Conservation (phyloP, 2,329 filamentous ascomycete genomes). For the Tolypocladium tundrense region DNA sequence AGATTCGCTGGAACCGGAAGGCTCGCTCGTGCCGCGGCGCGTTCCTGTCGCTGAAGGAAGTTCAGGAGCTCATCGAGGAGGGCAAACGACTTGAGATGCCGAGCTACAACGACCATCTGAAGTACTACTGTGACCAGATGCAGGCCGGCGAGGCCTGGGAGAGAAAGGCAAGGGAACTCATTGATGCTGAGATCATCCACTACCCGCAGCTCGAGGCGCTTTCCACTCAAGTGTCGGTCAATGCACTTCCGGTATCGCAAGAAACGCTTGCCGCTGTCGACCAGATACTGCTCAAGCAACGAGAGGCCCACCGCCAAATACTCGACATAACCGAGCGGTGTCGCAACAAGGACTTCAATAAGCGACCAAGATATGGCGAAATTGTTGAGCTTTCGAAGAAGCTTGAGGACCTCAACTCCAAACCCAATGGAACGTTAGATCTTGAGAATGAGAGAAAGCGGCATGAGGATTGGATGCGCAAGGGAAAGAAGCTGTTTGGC, state of each 20-base stretch:
- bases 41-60: constrained; percentile 66
- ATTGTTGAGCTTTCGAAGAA: constrained; percentile 85
- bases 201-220: constrained; percentile 91
- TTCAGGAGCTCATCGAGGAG: constrained; percentile 66
- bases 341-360: constrained; percentile 61
- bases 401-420: constrained; percentile 81
- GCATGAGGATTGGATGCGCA: constrained; percentile 98
- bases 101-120: constrained; percentile 69
- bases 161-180: constrained; percentile 81
- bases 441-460: constrained; percentile 89
- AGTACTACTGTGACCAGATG: constrained; percentile 66
- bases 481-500: constrained; percentile 93
- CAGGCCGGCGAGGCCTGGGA: constrained; percentile 80
- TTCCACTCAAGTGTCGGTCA: constrained; percentile 64
- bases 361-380: constrained; percentile 78
- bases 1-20: constrained; percentile 80
- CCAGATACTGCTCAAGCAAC: constrained; percentile 87
- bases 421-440: constrained; percentile 82
- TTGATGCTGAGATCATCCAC: constrained; percentile 83
- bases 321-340: constrained; percentile 70
- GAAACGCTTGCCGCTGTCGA: constrained; percentile 78
- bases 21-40: constrained; percentile 54
- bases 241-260: constrained; percentile 66
- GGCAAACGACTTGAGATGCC: constrained; percentile 70
- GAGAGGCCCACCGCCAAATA: constrained; percentile 86